Percentiles rank a stretch among this genome's conserved stretches.
These are phyloP conservation scores for Fusarium sp. DNA, from an alignment of 2,329 filamentous ascomycete species.

Conservation along the genomic window DNA sequence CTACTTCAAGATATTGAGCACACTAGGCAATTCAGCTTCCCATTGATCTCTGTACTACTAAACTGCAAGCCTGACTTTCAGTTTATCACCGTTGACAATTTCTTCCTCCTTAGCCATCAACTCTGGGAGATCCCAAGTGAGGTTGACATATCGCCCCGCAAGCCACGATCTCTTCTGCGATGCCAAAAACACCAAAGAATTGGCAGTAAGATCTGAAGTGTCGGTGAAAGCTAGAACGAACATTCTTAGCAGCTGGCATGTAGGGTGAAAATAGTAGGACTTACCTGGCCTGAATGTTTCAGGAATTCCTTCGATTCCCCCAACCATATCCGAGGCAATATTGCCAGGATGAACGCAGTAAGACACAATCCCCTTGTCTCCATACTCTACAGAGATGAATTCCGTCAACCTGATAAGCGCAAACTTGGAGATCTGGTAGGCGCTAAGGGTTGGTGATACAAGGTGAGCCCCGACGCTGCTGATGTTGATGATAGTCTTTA, in stretches of 20 bases:
- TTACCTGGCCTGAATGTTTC: constrained; percentile 9
- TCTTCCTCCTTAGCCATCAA: constrained; percentile 25
- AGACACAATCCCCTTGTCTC: neutral
- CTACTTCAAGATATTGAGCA: too few species aligned
- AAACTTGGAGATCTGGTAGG: constrained; percentile 37
- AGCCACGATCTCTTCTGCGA: constrained; percentile 21
- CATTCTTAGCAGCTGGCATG: rapidly evolving
- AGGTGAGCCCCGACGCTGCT: constrained; percentile 28
- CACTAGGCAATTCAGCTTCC: too few species aligned
- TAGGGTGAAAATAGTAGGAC: rapidly evolving
- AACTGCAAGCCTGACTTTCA: constrained; percentile 14
- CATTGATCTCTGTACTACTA: neutral
- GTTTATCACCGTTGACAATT: constrained; percentile 14
- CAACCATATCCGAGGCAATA: constrained; percentile 23
- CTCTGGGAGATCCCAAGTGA: constrained; percentile 39
- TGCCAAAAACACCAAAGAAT: constrained; percentile 32
- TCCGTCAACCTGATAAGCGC: constrained; percentile 34
- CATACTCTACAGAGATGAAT: constrained; percentile 30
- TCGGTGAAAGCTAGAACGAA: constrained; percentile 22
- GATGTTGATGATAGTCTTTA: constrained; percentile 19
- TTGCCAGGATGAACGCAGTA: constrained; percentile 35
- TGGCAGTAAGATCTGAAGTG: constrained; percentile 25
- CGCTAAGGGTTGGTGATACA: constrained; percentile 22
- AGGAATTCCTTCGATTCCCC: constrained; percentile 12
- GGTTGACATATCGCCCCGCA: constrained; percentile 31